Evolutionary conservation across 2,329 filamentous ascomycete genomes (phyloP), one percentile per base, ranked within the genome.

Genomic region (Pochonia chlamydosporia): DNA sequence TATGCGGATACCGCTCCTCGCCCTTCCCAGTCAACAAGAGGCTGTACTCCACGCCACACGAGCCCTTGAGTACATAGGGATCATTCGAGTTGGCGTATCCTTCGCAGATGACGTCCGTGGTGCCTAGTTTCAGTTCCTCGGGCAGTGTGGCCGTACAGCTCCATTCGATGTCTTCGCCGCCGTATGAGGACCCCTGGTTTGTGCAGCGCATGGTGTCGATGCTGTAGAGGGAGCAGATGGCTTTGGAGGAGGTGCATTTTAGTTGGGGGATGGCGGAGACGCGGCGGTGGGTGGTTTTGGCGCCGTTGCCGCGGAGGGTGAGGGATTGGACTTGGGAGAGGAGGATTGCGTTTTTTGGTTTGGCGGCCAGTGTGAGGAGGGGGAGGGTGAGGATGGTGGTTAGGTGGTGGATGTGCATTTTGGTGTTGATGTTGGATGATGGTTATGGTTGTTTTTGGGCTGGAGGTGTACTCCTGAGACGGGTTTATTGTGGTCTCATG

Each of bases 51-150:
- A 96, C 91, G 13, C 87, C 93, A 67, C 92, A 97, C 64, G 87
- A 93, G 20, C 93, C 93, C 59, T 87, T 90, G 46, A 97, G 70
- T n/a, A 97, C 79, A 64, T 89, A 95, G 0, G 82, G 81, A 63
- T 97, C 93, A 40, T 92, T 81, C 1, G 84, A 68, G 13, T 72
- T 75, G 49, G 79, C 72, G 68, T 96, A 97, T 10, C 93, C 92
- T 62, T 99, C 92, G 66, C 93, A 99, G 10, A 90, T 74, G 47
- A 97, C 92, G 52, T 97, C 91, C 10, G 92, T 96, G 51, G 79
- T 78, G 48, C 89, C 91, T 24, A 97, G 80, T 66, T 78, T 79
- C 52, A 85, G 74, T 59, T 83, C 78, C 20, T 74, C 69, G 1
- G 82, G 82, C 14, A 85, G 64, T 2, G 69, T 65, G 0, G 82